These are phyloP conservation scores for Russula sp. DNA, from an alignment of 768 basidiomycete species.

Conservation along the genomic window DNA sequence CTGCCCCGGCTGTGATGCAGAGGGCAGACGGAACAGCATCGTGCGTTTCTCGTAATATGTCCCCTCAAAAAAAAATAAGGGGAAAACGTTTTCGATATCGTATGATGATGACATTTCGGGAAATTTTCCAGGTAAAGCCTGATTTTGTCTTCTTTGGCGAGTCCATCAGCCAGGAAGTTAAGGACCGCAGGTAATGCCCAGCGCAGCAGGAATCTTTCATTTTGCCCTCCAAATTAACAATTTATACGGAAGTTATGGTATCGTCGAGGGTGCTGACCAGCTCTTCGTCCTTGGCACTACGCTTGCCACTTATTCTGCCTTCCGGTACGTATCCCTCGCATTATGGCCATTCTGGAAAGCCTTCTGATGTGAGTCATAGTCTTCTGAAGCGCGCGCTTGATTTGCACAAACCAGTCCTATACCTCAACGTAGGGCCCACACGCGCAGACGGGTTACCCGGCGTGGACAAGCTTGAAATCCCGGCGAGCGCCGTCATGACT, in stretches of 20 bases:
- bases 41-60: constrained; percentile 31
- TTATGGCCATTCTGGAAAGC: not conserved
- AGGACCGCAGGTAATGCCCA: constrained; percentile 53
- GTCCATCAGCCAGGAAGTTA: constrained; percentile 60
- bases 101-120: not conserved
- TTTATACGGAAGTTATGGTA: constrained; percentile 38
- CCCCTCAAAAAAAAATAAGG: constrained; percentile 16
- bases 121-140: constrained; percentile 55
- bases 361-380: constrained; percentile 31
- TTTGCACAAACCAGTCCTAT: constrained; percentile 65
- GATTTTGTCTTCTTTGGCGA: constrained; percentile 88
- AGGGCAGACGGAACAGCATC: constrained; percentile 50
- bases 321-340: constrained; percentile 42
- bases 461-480: constrained; percentile 73
- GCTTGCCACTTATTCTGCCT: constrained; percentile 90
- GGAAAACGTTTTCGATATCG: not conserved
- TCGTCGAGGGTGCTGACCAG: constrained; percentile 54
- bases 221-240: not conserved
- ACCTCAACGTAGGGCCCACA: constrained; percentile 84
- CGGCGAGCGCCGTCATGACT: constrained; percentile 64
- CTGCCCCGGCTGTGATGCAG: constrained; percentile 58
- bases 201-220: not conserved
- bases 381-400: constrained; percentile 75
- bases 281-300: constrained; percentile 84
- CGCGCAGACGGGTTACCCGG: constrained; percentile 66